A percentile compares a stretch with the other conserved stretches of the same genome.
Conservation (phyloP, 441 rosid genomes). For the Adansonia madagascariensis region DNA sequence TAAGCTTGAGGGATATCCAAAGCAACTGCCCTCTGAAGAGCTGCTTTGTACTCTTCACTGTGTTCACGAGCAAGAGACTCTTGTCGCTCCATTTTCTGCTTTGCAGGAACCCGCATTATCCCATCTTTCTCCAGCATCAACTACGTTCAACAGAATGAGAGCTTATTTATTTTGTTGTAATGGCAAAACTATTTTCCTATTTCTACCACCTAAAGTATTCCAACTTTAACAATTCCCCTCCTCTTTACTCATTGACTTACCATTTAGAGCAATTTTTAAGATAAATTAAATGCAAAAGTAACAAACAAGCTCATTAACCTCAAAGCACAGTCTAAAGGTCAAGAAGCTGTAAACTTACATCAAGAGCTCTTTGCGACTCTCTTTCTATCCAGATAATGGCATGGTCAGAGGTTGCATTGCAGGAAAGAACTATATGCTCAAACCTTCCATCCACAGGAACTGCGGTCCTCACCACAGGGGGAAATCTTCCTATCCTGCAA, state of each 20-base stretch:
- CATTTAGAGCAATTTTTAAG: background rate
- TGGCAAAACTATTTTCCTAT: background rate
- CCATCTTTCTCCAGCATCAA: constrained; percentile 73
- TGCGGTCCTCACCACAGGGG: constrained; percentile 89
- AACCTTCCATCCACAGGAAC: constrained; percentile 96
- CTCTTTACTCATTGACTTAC: background rate
- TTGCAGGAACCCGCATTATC: constrained; percentile 68
- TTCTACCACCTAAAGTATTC: constrained; percentile 3
- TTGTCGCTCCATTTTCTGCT: constrained; percentile 79
- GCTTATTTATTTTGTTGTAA: background rate
- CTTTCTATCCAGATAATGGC: constrained; percentile 82
- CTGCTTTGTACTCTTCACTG: constrained; percentile 77
- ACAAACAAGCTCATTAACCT: background rate
- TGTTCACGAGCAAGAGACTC: constrained; percentile 69
- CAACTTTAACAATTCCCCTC: background rate
- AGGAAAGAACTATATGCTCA: constrained; percentile 84
- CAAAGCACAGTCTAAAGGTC: background rate
- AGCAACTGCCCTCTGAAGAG: constrained; percentile 69
- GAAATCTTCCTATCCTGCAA: constrained; percentile 78
- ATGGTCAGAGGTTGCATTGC: constrained; percentile 88
- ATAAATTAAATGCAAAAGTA: background rate
- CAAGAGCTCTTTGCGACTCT: constrained; percentile 78
- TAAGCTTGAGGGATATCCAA: constrained; percentile 59
- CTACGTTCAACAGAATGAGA: constrained; percentile 39
- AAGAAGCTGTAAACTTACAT: constrained; percentile 50